These are phyloP conservation scores for Calophaca sinica DNA, from an alignment of 306 rosid genomes.

Conservation along the genomic window DNA sequence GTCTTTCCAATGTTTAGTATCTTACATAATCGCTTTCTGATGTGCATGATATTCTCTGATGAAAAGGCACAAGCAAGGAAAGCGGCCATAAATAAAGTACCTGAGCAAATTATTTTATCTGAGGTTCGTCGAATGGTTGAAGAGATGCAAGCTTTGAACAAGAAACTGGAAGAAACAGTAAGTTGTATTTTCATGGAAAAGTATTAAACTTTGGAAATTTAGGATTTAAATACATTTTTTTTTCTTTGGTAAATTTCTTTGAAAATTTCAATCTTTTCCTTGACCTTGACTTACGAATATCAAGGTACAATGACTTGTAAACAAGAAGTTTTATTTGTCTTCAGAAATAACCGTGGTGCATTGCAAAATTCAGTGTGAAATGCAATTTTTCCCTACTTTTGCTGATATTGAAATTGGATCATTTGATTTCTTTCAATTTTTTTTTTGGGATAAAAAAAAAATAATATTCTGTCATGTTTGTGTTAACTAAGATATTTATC, in stretches of 20 bases:
- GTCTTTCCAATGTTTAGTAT: constrained; percentile 15
- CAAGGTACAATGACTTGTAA: constrained; percentile 26
- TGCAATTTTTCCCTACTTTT: neutral
- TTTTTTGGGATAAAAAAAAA: neutral
- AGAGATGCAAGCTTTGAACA: constrained; percentile 84
- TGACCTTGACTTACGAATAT: constrained; percentile 11
- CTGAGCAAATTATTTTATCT: constrained; percentile 79
- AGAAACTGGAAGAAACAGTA: constrained; percentile 85
- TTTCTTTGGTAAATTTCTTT: constrained; percentile 6
- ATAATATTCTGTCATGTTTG: constrained; percentile 15
- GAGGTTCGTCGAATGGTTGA: constrained; percentile 95
- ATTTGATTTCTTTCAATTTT: constrained; percentile 8
- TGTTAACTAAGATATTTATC: constrained; percentile 30
- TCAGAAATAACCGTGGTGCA: neutral
- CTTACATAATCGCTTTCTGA: constrained; percentile 41
- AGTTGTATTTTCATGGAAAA: constrained; percentile 46
- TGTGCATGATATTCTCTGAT: constrained; percentile 37
- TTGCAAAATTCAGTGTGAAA: constrained; percentile 25
- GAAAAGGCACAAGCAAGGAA: constrained; percentile 76
- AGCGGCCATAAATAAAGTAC: constrained; percentile 74
- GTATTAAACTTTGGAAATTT: constrained; percentile 38
- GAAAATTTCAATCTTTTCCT: constrained; percentile 5
- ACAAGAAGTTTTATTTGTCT: neutral
- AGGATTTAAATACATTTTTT: neutral
- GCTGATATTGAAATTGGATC: neutral